Percentiles rank a stretch among this genome's conserved stretches.
phyloP scores from a whole-genome alignment of 768 basidiomycete species.

The Suillus luteus region DNA sequence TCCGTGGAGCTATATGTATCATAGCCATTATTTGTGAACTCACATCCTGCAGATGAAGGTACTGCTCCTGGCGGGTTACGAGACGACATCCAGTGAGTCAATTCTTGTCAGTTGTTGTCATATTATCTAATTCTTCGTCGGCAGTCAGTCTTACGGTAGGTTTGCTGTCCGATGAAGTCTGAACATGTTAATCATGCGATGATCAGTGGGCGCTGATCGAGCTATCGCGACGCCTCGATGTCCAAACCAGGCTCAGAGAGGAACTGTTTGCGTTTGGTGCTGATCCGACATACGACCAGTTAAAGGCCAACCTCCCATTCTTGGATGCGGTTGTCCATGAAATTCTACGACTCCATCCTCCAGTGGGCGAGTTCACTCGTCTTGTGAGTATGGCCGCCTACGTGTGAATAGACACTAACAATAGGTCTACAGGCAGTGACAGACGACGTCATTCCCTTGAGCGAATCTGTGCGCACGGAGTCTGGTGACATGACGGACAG shows the following conservation, averaged over 20 bases:
- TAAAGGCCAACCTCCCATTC: constrained; percentile 51
- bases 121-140: not conserved
- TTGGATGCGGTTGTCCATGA: constrained; percentile 54
- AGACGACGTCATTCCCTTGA: constrained; percentile 64
- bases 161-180: not conserved
- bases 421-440: constrained; percentile 38
- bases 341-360: constrained; percentile 44
- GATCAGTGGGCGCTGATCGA: constrained; percentile 61
- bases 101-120: not conserved
- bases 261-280: constrained; percentile 45
- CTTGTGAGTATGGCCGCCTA: constrained; percentile 12
- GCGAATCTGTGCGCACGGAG: constrained; percentile 44
- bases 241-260: constrained; percentile 49
- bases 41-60: constrained; percentile 17
- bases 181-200: not conserved
- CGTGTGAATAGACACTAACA: not conserved
- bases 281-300: constrained; percentile 58
- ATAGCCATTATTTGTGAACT: not conserved
- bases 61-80: constrained; percentile 24
- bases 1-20: not conserved
- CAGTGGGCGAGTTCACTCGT: constrained; percentile 27
- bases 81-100: constrained; percentile 23
- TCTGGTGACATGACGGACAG: constrained; percentile 41
- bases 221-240: constrained; percentile 44
- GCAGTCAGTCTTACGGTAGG: constrained; percentile 24